Conservation (phyloP, 495 filamentous ascomycete genomes). For the Penicillium taxi region DNA sequence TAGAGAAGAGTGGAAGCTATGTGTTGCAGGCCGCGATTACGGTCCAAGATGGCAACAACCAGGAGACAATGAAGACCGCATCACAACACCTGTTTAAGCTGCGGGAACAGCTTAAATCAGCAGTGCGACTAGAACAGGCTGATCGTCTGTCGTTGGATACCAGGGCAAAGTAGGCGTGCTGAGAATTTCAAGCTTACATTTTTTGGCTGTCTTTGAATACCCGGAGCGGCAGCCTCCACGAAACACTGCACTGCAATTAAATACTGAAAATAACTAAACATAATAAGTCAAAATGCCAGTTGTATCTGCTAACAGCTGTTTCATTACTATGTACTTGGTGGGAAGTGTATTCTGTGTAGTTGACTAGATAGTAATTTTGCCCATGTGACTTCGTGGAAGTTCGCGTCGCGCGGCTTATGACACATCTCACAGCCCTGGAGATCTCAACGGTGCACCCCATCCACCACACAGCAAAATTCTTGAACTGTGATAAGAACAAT, state of each 20-base stretch:
- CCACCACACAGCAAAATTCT: no score
- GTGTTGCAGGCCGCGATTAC: slow-evolving; percentile 42
- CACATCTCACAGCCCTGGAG: no score
- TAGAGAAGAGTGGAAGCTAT: slow-evolving; percentile 44
- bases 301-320: no score
- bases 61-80: slow-evolving; percentile 48
- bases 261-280: no score
- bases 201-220: slow-evolving; percentile 16
- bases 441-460: no score
- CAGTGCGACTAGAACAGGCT: slow-evolving; percentile 53
- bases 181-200: not conserved
- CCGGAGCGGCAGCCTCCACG: slow-evolving; percentile 22
- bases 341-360: no score
- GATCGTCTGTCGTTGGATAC: slow-evolving; percentile 62
- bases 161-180: slow-evolving; percentile 37
- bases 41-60: slow-evolving; percentile 44
- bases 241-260: no score
- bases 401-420: no score
- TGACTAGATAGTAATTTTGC: slow-evolving; percentile 5
- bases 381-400: slow-evolving; percentile 42
- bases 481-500: no score
- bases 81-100: slow-evolving; percentile 52
- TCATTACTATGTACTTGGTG: no score
- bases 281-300: no score
- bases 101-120: slow-evolving; percentile 55